A percentile compares a stretch with the other conserved stretches of the same genome.
phyloP scores from a whole-genome alignment of 768 basidiomycete genomes.

The Amanita pallidorosea region DNA sequence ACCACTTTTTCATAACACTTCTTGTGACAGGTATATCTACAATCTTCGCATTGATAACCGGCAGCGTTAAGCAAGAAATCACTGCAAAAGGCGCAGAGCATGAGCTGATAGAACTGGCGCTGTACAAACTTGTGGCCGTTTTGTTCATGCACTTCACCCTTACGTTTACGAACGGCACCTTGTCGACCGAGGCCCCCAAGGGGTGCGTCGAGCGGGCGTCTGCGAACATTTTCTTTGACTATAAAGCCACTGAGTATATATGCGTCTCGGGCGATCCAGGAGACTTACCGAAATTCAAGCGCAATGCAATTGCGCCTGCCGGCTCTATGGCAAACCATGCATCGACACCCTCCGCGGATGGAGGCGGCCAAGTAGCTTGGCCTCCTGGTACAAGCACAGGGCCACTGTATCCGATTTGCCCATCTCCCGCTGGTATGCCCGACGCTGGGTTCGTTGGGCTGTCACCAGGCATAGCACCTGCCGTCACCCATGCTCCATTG shows the following conservation, averaged over 20 bases:
- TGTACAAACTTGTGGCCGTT: constrained; percentile 98
- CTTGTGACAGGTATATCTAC: constrained; percentile 97
- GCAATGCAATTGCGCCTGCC: constrained; percentile 83
- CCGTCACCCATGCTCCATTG: constrained; percentile 95
- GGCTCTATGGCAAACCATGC: constrained; percentile 98
- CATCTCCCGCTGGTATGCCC: constrained; percentile 24
- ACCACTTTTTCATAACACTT: constrained; percentile 99
- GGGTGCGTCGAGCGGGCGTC: constrained; percentile 85
- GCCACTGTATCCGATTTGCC: constrained; percentile 37
- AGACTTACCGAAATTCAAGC: constrained; percentile 82
- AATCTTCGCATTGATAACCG: constrained; percentile 99
- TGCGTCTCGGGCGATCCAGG: constrained; percentile 3
- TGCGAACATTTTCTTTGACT: constrained; percentile 98
- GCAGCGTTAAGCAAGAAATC: constrained; percentile 95
- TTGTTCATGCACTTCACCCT: constrained; percentile 98
- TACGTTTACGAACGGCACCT: constrained; percentile 95
- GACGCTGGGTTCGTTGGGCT: constrained; percentile 23
- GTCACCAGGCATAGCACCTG: constrained; percentile 75
- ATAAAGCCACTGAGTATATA: constrained; percentile 8
- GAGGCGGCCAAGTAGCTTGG: constrained; percentile 12
- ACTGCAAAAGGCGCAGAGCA: constrained; percentile 95
- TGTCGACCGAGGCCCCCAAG: constrained; percentile 89
- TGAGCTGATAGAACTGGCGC: constrained; percentile 96
- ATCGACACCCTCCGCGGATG: constrained; percentile 69
- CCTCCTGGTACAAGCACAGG: constrained; percentile 19